Evolutionary conservation across 306 rosid species (phyloP), one percentile per base, ranked within the genome.

Genomic region (Castanea mollissima): DNA sequence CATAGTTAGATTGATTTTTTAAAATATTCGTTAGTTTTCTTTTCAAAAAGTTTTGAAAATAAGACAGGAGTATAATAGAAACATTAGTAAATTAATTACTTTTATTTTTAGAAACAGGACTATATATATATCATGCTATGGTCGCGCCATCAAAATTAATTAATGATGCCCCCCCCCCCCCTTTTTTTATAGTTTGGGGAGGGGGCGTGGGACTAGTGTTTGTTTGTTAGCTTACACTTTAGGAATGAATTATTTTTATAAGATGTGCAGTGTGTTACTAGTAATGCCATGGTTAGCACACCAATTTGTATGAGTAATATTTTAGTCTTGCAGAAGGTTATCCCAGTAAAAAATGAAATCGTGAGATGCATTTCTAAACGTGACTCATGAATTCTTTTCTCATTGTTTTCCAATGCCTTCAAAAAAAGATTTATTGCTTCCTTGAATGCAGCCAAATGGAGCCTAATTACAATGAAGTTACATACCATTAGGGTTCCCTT

Each of bases 401-500:
- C 14, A 15, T 60, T n/a, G 72, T 16, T 16, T 3, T 67, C 25
- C 7, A 67, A n/a, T 67, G 13, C 21, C 29, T 58, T 18, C 7
- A 46, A 67, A 69, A n/a, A 38, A 74, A 62, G 23, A 34, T 69
- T 23, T 19, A 68, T 57, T 5, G 14, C 65, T 59, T 46, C n/a
- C 20, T 62, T 73, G 21, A 51, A 73, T 19, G 68, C 60, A 20
- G 23, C 51, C 52, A 58, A 75, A 58, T 32, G 59, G 41, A 69
- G 18, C 31, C 9, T 35, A 51, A 65, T 58, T 68, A 76, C 71
- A 38, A 71, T 49, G 41, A 64, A 73, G 71, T 29, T 71, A 60
- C 79, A 64, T 84, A 90, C 98, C 99, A 79, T 95, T 93, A 29
- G 99, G 97, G 85, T 95, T 95, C 67, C 99, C 99, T 83, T 93